These are phyloP conservation scores for Salix udensis DNA, from an alignment of 345 rosid genomes.

Conservation along the genomic window DNA sequence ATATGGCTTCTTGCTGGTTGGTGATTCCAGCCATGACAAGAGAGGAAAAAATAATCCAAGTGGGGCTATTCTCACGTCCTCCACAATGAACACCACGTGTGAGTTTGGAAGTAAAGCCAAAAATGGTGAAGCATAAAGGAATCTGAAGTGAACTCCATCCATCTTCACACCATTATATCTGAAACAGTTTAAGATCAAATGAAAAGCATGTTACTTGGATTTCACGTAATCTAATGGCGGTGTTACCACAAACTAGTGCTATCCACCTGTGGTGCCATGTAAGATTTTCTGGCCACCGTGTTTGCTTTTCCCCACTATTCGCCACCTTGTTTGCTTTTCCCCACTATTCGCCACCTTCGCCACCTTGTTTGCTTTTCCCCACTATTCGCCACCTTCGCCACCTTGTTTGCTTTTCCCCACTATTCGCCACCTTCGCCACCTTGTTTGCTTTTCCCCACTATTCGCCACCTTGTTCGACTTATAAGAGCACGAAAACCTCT, in stretches of 20 bases:
- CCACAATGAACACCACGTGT: too few relatives aligned
- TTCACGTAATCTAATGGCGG: conserved; percentile 28
- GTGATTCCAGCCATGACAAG: too few relatives aligned
- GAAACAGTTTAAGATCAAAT: conserved; percentile 19
- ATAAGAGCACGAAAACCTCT: conserved; percentile 21
- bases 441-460: conserved; percentile 3
- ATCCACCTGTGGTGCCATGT: conserved; percentile 35
- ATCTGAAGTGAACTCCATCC: conserved; percentile 2
- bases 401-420: conserved; percentile 7
- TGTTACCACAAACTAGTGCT: conserved; percentile 38
- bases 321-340: conserved; percentile 18
- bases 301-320: conserved; percentile 7
- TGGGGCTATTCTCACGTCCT: too few relatives aligned
- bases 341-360: conserved; percentile 19
- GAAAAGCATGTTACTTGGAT: conserved; percentile 25
- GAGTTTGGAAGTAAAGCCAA: conserved; percentile 10
- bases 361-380: conserved; percentile 7
- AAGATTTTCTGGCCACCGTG: conserved; percentile 38
- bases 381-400: conserved; percentile 28
- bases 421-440: conserved; percentile 31
- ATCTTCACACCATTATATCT: background rate
- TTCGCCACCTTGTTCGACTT: conserved; percentile 16
- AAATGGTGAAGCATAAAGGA: conserved; percentile 20
- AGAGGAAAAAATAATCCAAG: too few relatives aligned
- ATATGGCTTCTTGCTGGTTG: too few relatives aligned